Evolutionary conservation across 1,284 basidiomycete species (phyloP).

Genomic region (Trichosporon sp.): DNA sequence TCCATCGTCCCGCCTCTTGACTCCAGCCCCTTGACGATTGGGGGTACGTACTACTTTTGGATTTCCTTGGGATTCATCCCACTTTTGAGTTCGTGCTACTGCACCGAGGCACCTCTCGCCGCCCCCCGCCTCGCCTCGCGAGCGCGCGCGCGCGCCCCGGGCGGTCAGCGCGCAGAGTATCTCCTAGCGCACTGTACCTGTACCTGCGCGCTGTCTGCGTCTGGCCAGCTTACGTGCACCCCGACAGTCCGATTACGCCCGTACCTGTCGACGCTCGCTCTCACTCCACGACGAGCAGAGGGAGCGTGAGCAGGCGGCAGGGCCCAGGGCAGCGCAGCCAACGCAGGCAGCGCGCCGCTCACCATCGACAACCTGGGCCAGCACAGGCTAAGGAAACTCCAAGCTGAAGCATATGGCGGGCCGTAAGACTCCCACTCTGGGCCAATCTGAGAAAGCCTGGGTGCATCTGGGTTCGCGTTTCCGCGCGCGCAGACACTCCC

Average conservation of each 20-base stretch:
- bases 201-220: background rate
- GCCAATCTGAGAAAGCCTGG: background rate
- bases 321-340: background rate
- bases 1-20: background rate
- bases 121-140: no score
- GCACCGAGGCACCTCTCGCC: background rate
- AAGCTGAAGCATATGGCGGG: background rate
- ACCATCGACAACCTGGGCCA: background rate
- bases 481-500: background rate
- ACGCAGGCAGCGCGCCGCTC: background rate
- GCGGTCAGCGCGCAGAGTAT: background rate
- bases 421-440: background rate
- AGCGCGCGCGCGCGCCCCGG: no score
- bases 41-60: background rate
- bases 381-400: background rate
- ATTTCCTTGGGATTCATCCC: background rate
- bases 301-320: background rate
- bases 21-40: conserved; percentile 2
- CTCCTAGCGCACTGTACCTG: background rate
- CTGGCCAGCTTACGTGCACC: background rate
- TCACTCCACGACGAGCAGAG: background rate
- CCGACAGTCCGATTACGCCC: background rate
- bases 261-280: background rate
- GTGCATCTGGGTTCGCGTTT: background rate
- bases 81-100: conserved; percentile 1